Evolutionary conservation across 306 rosid genomes (phyloP), one percentile per base, ranked within the genome.

Genomic region (Cucurbita ficifolia): DNA sequence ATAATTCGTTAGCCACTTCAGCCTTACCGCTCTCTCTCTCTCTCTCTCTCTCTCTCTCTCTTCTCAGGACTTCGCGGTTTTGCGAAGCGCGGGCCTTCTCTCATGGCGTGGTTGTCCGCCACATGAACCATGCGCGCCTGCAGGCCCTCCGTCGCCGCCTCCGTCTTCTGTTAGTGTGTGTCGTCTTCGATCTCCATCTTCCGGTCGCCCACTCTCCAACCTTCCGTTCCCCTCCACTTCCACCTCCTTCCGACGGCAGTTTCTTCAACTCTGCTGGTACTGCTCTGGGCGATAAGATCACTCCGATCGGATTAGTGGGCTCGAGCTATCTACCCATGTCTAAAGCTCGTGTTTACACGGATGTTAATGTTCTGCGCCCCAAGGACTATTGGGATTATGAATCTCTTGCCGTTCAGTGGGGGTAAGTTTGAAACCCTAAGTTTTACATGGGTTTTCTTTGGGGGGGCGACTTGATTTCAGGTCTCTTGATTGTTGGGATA

Each of bases 141-240:
- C 73, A 79, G 58, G 61, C 84, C 7, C 73, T 42, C 43, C 43
- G 43, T 18, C 54, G 5, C 56, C 76, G 73, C 52, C 61, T 79
- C 60, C 77, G 83, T 57, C 58, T 80, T 60, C 70, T 78, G 70
- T 84, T 89, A 84, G 80, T 62, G 72, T 89, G 84, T 87, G 48
- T 89, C 75, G 77, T 87, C 5, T 13, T 88, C 2, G 67, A 69
- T 74, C 76, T 77, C 43, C 82, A 79, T 83, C 77, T 87, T 77
- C 96, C 90, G 51, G 75, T 85, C 8, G 90, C 81, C 84, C 87
- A 87, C 61, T 76, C 56, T 10, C 96, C 95, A 67, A 80, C 10
- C 83, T 74, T 79, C 80, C 85, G 87, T 89, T 80, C 54, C 81
- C 78, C 78, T 45, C 63, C 73, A 42, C 38, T 54, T 60, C 29